Conservation (phyloP, 2,329 filamentous ascomycete genomes). For the Peltaster fructicola region DNA sequence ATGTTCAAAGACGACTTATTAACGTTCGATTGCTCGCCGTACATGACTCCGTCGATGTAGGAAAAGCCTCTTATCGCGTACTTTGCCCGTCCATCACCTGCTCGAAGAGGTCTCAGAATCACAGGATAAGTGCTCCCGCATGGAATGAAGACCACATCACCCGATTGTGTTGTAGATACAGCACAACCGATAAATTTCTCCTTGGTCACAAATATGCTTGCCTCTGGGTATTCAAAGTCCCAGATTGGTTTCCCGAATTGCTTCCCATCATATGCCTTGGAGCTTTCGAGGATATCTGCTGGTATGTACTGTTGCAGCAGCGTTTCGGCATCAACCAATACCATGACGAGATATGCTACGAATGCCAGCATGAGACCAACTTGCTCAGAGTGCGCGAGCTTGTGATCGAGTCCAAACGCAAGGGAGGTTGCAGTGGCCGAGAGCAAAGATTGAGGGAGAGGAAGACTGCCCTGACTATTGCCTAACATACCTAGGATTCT, state of each 20-base stretch:
- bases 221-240: conserved; percentile 1
- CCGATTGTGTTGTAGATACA: not conserved
- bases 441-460: not conserved
- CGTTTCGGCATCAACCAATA: too few species aligned
- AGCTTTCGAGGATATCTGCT: not conserved
- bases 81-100: too few species aligned
- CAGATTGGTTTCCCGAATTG: conserved; percentile 1
- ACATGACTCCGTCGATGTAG: too few species aligned
- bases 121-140: conserved; percentile 1
- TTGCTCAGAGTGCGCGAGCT: too few species aligned
- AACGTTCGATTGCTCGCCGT: too few species aligned
- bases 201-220: conserved; percentile 1
- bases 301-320: not conserved
- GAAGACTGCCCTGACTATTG: too few species aligned
- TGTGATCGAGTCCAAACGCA: conserved; percentile 1
- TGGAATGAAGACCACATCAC: not conserved
- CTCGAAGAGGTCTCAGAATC: not conserved
- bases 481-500: too few species aligned
- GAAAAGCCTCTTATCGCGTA: too few species aligned
- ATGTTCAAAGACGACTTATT: too few species aligned
- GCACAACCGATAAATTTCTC: not conserved
- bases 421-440: not conserved
- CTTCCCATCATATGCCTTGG: not conserved
- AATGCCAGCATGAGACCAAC: too few species aligned
- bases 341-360: too few species aligned